Base-by-base conservation (phyloP, 352 stramenopile species). In the Peronospora belbahrii region DNA sequence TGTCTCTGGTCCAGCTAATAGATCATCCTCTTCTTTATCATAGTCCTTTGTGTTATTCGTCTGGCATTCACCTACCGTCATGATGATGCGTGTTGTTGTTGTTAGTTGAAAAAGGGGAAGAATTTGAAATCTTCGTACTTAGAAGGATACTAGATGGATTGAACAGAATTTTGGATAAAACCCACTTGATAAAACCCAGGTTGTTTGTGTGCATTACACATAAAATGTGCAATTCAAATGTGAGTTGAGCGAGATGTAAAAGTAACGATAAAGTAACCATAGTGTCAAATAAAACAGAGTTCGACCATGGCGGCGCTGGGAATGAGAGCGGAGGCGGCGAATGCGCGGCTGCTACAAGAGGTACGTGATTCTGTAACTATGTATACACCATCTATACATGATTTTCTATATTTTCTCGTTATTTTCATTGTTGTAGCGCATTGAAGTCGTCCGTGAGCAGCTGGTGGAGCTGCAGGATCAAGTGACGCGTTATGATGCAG, bases 11-110 rank as follows among this genome's bases (percentile, higher is more conserved):
- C 76, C 72, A 7, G 76, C 77, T 35, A 91, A 55, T 35, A 90
- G 62, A 40, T 96, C 83, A 37, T 97, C 79, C 49, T 95, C 66
- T 37, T 97, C 91, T 14, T 96, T 87, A 52, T 98, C 92, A 54
- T 98, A 97, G 58, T 98, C 86, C 57, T 94, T 94, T 19, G 62
- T 79, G 79, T 99, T 99, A 46, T 51, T 67, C 31, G 95, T 99
- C 83, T 98, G 95, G 62, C 93, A 98, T 67, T 97, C 94, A 48
- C 94, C 94, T 10, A 42, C 47, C 36, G 59, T 52, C 66, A 73
- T 73, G 3, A 1, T 41, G n/a, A n/a, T n/a, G n/a, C 23, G 23
- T 27, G 4, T 9, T 65, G 25, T 13, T 48, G 20, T 5, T 9
- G 15, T 22, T 36, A 11, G 31, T 18, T 40, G 6, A 4, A 15